Conservation (phyloP, 108 stramenopile genomes). For the Cyclotella choctawhatcheeana region DNA sequence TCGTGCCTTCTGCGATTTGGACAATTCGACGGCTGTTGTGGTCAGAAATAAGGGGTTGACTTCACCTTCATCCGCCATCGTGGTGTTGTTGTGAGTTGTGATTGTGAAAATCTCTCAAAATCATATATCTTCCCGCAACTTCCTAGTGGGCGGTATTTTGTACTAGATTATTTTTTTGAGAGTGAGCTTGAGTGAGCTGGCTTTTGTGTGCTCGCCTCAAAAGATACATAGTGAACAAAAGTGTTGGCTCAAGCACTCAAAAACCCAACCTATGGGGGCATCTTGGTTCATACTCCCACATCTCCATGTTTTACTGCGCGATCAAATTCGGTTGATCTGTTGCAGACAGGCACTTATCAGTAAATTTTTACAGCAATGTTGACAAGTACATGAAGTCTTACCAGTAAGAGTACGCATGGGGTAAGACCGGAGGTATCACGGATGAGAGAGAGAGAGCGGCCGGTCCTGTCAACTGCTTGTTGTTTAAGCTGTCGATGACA, state of each 20-base stretch:
- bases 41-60: not conserved
- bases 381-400: not conserved
- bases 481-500: slow-evolving; percentile 10
- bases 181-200: too few species aligned
- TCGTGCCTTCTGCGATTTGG: not conserved
- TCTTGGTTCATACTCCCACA: not conserved
- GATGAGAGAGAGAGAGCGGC: slow-evolving; percentile 2
- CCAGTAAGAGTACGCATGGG: not conserved
- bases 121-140: too few species aligned
- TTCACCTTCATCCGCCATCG: too few species aligned
- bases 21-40: not conserved
- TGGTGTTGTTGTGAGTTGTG: too few species aligned
- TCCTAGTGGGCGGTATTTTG: too few species aligned
- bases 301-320: slow-evolving; percentile 10
- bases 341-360: not conserved
- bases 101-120: too few species aligned
- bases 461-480: not conserved
- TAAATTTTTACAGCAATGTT: not conserved
- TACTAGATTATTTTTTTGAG: too few species aligned
- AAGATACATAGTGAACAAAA: too few species aligned
- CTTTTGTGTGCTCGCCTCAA: too few species aligned
- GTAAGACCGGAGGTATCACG: not conserved
- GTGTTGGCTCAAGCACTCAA: too few species aligned
- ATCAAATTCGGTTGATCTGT: slow-evolving; percentile 11
- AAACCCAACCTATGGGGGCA: too few species aligned